Percentiles rank a stretch among this genome's conserved stretches.
Conservation (phyloP, 2,329 filamentous ascomycete species). For the Nemania sp. region DNA sequence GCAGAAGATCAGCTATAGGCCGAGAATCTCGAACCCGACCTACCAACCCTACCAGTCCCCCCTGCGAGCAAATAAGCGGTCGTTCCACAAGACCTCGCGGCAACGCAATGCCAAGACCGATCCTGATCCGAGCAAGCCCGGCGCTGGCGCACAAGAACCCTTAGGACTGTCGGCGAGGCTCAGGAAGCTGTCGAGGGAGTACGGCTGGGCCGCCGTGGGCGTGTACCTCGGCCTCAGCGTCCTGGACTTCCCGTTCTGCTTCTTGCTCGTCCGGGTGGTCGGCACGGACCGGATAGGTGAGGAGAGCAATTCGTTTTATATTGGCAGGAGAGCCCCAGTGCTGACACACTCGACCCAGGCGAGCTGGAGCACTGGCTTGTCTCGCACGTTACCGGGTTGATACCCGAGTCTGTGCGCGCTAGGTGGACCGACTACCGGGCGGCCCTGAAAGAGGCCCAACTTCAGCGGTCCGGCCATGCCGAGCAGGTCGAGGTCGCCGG, state of each 20-base stretch:
- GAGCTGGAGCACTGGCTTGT: slow-evolving; percentile 70
- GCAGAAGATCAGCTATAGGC: slow-evolving; percentile 20
- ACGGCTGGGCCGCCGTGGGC: slow-evolving; percentile 92
- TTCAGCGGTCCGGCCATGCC: slow-evolving; percentile 49
- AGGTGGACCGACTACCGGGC: slow-evolving; percentile 55
- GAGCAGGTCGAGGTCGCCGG: slow-evolving; percentile 56
- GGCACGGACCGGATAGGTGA: slow-evolving; percentile 85
- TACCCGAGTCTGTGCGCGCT: slow-evolving; percentile 64
- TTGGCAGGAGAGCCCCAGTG: neutral
- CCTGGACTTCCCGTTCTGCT: slow-evolving; percentile 94
- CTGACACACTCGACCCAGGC: slow-evolving; percentile 46
- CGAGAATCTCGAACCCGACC: slow-evolving; percentile 19
- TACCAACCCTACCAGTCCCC: slow-evolving; percentile 22
- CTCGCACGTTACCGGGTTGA: slow-evolving; percentile 58
- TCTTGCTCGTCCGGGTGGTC: slow-evolving; percentile 79
- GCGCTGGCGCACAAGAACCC: slow-evolving; percentile 27
- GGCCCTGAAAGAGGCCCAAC: slow-evolving; percentile 52
- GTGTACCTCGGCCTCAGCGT: slow-evolving; percentile 84
- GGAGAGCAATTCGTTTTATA: slow-evolving; percentile 39
- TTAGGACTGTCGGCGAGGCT: slow-evolving; percentile 69
- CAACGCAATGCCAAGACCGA: slow-evolving; percentile 34
- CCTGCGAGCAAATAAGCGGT: slow-evolving; percentile 30
- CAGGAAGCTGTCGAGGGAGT: slow-evolving; percentile 85
- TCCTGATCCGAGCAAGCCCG: slow-evolving; percentile 26
- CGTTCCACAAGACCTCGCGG: slow-evolving; percentile 36